A percentile compares a stretch with the other conserved stretches of the same genome.
Conservation (phyloP, 352 stramenopile species). For the Globisporangium polare region DNA sequence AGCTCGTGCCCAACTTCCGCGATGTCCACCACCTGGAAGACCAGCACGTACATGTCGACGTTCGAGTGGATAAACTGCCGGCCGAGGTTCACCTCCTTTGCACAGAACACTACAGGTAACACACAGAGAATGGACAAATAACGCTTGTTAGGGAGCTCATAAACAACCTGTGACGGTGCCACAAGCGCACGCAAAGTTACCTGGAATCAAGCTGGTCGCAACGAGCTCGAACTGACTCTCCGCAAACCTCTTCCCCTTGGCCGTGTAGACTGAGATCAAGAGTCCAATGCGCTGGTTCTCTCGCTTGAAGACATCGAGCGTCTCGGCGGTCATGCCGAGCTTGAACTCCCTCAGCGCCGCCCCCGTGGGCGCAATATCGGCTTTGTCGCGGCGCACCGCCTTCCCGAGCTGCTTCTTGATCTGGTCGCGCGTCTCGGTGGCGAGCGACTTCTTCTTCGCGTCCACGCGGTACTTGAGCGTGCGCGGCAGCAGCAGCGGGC, state of each 20-base stretch:
- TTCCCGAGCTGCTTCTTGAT: not conserved
- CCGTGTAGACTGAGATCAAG: slow-evolving; percentile 49
- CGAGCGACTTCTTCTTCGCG: slow-evolving; percentile 11
- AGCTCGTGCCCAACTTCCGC: slow-evolving; percentile 41
- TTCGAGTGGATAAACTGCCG: slow-evolving; percentile 34
- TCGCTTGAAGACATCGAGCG: slow-evolving; percentile 54
- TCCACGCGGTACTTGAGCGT: slow-evolving; percentile 74
- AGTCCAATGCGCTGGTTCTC: slow-evolving; percentile 52
- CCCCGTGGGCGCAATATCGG: slow-evolving; percentile 21
- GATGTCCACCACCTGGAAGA: slow-evolving; percentile 67
- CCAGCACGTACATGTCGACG: slow-evolving; percentile 45
- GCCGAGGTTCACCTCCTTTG: slow-evolving; percentile 53
- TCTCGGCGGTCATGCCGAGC: slow-evolving; percentile 64
- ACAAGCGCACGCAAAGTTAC: slow-evolving; percentile 11
- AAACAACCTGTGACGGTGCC: not conserved
- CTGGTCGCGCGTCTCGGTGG: not conserved
- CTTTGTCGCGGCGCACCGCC: not conserved
- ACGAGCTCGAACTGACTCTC: slow-evolving; percentile 59
- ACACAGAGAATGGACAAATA: not conserved
- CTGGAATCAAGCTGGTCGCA: slow-evolving; percentile 57
- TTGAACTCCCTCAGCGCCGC: slow-evolving; percentile 54
- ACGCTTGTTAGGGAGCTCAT: not conserved
- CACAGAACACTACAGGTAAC: slow-evolving; percentile 36
- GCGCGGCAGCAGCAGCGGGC: slow-evolving; percentile 70
- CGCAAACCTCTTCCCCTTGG: slow-evolving; percentile 35